Percentiles rank a stretch among this genome's conserved stretches.
These are phyloP conservation scores for Mucor velutinosus DNA, from an alignment of 371 early-diverging fungal genomes.

Conservation along the genomic window DNA sequence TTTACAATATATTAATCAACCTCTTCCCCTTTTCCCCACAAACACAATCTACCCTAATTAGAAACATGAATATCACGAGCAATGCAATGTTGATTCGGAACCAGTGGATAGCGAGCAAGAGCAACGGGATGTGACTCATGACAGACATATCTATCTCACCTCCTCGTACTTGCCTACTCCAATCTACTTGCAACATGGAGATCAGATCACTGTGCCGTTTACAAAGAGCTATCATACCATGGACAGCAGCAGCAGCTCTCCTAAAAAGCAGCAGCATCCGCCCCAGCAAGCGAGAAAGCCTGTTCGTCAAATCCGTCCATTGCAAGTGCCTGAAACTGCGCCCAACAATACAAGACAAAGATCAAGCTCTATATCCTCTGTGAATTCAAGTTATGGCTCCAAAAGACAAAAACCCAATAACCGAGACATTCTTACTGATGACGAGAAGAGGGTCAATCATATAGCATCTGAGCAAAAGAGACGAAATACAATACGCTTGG, in stretches of 20 bases:
- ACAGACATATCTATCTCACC: not conserved
- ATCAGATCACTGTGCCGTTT: slow-evolving; percentile 15
- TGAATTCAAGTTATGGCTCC: not conserved
- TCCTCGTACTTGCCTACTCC: slow-evolving; percentile 3
- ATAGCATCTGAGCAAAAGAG: slow-evolving; percentile 91
- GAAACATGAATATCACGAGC: slow-evolving; percentile 14
- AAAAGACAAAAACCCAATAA: slow-evolving; percentile 14
- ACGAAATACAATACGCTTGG: slow-evolving; percentile 80
- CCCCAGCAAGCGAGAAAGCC: not conserved
- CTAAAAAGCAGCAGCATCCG: not conserved
- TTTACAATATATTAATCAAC: not conserved
- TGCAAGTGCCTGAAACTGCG: not conserved
- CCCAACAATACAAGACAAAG: not conserved
- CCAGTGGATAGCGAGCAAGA: not conserved
- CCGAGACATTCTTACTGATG: slow-evolving; percentile 60
- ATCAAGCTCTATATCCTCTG: not conserved
- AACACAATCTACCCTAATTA: slow-evolving; percentile 1
- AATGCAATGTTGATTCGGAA: not conserved
- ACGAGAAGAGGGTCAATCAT: slow-evolving; percentile 91
- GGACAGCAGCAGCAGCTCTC: not conserved
- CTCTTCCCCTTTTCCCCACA: not conserved
- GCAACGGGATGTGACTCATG: slow-evolving; percentile 4
- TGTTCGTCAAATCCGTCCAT: not conserved
- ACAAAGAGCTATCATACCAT: not conserved
- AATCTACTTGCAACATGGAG: slow-evolving; percentile 24